Evolutionary conservation across 305 asterid species (phyloP), one percentile per base, ranked within the genome.

Genomic region (Solanum hybrid): DNA sequence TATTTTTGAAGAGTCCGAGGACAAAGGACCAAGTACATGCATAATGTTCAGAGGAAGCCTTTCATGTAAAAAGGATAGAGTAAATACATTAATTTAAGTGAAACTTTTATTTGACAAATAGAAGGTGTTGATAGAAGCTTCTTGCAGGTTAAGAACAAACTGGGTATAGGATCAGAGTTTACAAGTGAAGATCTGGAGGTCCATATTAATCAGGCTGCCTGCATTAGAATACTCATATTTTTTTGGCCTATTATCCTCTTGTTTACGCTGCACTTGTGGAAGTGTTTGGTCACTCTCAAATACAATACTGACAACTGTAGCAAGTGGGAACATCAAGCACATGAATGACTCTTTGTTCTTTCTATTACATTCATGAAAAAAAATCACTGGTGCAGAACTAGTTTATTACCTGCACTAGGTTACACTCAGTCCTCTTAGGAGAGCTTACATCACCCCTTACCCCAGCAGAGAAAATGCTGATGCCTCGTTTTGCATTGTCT

Each of bases 321-420:
- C 72, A 26, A 14, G 72, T 39, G 10, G 37, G 57, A 82, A 39
- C 72, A 41, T 14, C 70, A 41, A 41, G 37, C 33, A 41, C 24
- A 14, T 39, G 36, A 82, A 82, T 41, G 37, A 82, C 37, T 82
- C 24, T 41, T 0, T 27, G 26, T 22, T 72, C 86, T 75, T 37
- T 15, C 87, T 77, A 65, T 72, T 82, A 24, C 84, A 51, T 76
- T 27, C 34, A 86, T 61, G 15, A 4, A n/a, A 75, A 36, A 3
- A 9, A 37, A 76, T 24, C 72, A 45, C 39, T 20, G 75, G 88
- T 51, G 39, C 29, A 29, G 37, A 51, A 29, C 39, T 84, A 86
- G 70, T 9, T 15, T 38, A 41, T 68, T 91, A 97, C 99, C 98
- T 95, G 98, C 90, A 95, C 98, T 92, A 96, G 93, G 91, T 91